Base-by-base conservation (phyloP, 306 rosid genomes). In the Geum urbanum region DNA sequence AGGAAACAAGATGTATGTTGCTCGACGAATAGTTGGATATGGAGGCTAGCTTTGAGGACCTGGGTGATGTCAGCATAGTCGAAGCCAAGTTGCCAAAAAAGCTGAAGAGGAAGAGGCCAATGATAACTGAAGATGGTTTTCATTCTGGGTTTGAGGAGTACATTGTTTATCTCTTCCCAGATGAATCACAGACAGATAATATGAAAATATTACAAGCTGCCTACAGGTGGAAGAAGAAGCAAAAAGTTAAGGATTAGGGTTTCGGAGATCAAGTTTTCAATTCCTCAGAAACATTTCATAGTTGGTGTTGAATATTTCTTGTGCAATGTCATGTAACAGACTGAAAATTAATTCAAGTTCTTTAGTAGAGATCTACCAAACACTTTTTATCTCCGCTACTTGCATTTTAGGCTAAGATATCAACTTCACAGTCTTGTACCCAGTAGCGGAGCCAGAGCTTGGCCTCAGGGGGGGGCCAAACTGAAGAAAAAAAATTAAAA, bases 21-120 rank as follows among this genome's bases (percentile, higher is more conserved):
- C n/a, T 55, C 1, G 15, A 55, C 9, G 61, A 55, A 55, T 55
- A 37, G 61, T 55, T 55, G 61, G 5, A 55, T 22, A 22, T 55
- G 39, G 61, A 55, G 14, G 16, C n/a, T 10, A 55, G 61, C 61
- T 55, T 55, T 55, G 15, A 37, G 16, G 13, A 55, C 11, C n/a
- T 55, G 8, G 61, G 61, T 55, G 61, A 24, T 22, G 7, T 22
- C 11, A 22, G 61, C 61, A 4, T 55, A 55, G 61, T 55, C 11
- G 37, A 55, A 91, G 85, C 96, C 20, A 87, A 86, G 84, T 79
- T 86, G 67, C 96, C 96, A 12, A 92, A 89, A 83, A 92, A 86
- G 76, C 89, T 92, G 46, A 92, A 92, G 78, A 89, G 83, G 88
- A 87, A 85, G 80, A 85, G 58, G 32, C 14, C 20, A 53, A 53